Evolutionary conservation across 1,139 yeast species (phyloP).

Genomic region (Groenewaldozyma auringiensis): DNA sequence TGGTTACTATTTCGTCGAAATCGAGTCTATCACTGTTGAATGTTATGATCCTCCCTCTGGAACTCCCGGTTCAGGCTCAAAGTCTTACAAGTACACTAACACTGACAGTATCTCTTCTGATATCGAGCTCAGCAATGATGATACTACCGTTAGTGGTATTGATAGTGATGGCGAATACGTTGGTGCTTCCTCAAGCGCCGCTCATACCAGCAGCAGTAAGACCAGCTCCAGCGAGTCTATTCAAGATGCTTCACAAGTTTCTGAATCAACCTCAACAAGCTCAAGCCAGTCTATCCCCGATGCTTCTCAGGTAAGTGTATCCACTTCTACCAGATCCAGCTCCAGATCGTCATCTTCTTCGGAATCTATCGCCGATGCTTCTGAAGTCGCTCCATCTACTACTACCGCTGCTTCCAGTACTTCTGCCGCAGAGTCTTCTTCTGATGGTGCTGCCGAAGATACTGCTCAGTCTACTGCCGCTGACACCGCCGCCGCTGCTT

Average conservation of each 20-base stretch:
- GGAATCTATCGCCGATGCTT: conserved; percentile 7
- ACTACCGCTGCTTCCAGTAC: conserved; percentile 12
- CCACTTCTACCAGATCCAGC: conserved; percentile 5
- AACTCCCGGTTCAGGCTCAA: conserved; percentile 39
- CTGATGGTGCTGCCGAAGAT: conserved; percentile 5
- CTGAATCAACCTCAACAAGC: conserved; percentile 35
- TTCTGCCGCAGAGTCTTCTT: conserved; percentile 10
- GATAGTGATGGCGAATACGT: no score
- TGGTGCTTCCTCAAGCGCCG: neutral
- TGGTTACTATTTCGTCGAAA: conserved; percentile 69
- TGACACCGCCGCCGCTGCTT: conserved; percentile 8
- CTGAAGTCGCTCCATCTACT: conserved; percentile 7
- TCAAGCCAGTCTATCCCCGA: conserved; percentile 20
- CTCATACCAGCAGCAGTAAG: neutral
- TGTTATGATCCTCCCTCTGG: conserved; percentile 66
- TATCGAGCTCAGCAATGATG: conserved; percentile 13
- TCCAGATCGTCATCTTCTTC: conserved; percentile 6
- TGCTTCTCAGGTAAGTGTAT: conserved; percentile 15
- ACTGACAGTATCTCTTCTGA: conserved; percentile 37
- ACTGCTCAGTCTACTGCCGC: conserved; percentile 3
- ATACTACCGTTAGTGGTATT: neutral
- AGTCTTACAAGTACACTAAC: conserved; percentile 52
- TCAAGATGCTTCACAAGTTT: conserved; percentile 4
- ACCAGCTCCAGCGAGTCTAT: conserved; percentile 1
- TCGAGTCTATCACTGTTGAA: conserved; percentile 52